Evolutionary conservation across 2,329 filamentous ascomycete species (phyloP), one percentile per base, ranked within the genome.

Genomic region (Clonostachys rosea): DNA sequence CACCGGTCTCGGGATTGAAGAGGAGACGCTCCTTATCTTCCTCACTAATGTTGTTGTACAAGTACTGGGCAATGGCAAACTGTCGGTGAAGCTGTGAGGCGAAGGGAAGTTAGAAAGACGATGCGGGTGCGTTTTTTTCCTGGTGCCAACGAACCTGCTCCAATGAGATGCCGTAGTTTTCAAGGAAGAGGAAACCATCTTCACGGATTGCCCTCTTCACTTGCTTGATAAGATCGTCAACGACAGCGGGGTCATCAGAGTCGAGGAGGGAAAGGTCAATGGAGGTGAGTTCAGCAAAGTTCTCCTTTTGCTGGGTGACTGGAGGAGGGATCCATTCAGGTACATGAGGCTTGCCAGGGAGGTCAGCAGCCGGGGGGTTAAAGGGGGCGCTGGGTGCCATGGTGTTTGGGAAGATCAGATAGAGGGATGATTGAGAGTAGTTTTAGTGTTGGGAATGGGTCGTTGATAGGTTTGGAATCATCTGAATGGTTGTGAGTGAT

Each of bases 121-220:
- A 11, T 4, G 3, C 5, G 5, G 6, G 4, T n/a, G 14, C 14
- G 17, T 39, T n/a, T 12, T 18, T n/a, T 39, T n/a, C 16, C 16
- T n/a, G 10, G 5, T 11, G 17, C n/a, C 36, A 34, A 20, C 53
- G 40, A 47, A 63, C 60, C 53, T 65, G 61, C 49, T 64, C 71
- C 6, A 76, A 50, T 2, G 71, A 74, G 20, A 77, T 56, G 14
- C 73, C 74, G 49, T 77, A 75, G 56, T 78, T 74, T 51, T 73
- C 68, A 1, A 77, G 59, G 55, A 75, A 76, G 6, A 73, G 55
- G 44, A 73, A 72, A 0, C 69, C 69, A 51, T 72, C 69, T 18
- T 72, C 63, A 7, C 65, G 62, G 46, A 73, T 72, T 5, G 69
- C 70, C 6, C 50, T 43, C 50, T 72, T 73, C 35, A 68, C 66